Evolutionary conservation across 2,329 filamentous ascomycete species (phyloP), one percentile per base, ranked within the genome.

Genomic region (Aspergillus costaricaensis): DNA sequence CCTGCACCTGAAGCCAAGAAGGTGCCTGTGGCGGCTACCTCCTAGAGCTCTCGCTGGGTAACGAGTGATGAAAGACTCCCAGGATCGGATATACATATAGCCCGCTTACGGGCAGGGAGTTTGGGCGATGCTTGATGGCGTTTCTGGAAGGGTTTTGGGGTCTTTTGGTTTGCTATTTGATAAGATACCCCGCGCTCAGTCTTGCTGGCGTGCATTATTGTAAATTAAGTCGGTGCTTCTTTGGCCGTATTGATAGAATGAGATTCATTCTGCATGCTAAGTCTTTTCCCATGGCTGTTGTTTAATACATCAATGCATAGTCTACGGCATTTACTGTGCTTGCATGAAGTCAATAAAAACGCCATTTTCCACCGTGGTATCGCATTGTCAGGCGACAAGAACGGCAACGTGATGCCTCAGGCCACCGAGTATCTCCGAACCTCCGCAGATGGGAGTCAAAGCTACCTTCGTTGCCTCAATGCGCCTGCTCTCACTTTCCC

Each of bases 121-220:
- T 54, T 27, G 32, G 55, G 43, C 47, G 27, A 57, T 52, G 60
- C 36, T 19, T 53, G 57, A 58, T 57, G 62, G 59, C 53, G 36
- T 56, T 56, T 57, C 10, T 44, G 38, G 39, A 44, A 27, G 5
- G 9, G 43, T 15, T 53, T 19, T 57, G 23, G 23, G 44, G 21
- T 30, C 25, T 19, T 64, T 65, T 59, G 67, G 58, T 65, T 44
- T 55, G 43, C 51, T 70, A 62, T 66, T 65, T 30, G 65, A 68
- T 62, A 69, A 73, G 71, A 74, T 74, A 74, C 70, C 69, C 70
- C 67, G 55, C 55, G 53, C 38, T 54, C 49, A 54, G 30, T 38
- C 32, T 43, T 15, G 4, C 41, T 36, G 41, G 50, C 41, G 43
- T 54, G 49, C 25, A 58, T 47, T 43, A 43, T 43, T 53, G 49